Conservation (phyloP, 805 yeast species). For the Metschnikowia dekortorum region DNA sequence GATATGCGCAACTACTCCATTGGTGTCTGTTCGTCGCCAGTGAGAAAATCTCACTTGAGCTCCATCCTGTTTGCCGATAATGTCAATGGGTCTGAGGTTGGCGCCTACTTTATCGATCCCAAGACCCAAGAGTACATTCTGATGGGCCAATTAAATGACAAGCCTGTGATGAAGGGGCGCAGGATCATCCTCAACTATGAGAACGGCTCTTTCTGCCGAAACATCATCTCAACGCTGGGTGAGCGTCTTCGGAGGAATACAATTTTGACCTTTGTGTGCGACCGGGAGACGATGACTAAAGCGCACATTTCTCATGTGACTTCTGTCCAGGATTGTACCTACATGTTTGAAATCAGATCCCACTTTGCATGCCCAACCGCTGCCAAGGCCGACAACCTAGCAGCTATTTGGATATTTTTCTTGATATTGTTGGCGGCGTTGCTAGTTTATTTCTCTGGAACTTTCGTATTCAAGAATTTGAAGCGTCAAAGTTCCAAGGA, state of each 20-base stretch:
- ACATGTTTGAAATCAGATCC: constrained; percentile 79
- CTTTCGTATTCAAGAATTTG: constrained; percentile 25
- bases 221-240: constrained; percentile 38
- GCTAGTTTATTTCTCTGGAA: constrained; percentile 41
- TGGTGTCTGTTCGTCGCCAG: constrained; percentile 64
- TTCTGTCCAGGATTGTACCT: constrained; percentile 69
- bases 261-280: constrained; percentile 70
- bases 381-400: constrained; percentile 19
- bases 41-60: constrained; percentile 26
- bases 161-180: constrained; percentile 67
- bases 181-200: constrained; percentile 66
- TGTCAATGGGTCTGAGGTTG: constrained; percentile 43
- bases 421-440: constrained; percentile 42
- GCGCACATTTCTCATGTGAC: constrained; percentile 71
- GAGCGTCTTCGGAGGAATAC: constrained; percentile 55
- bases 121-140: constrained; percentile 41
- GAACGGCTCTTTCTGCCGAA: constrained; percentile 59
- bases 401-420: constrained; percentile 49
- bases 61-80: constrained; percentile 32
- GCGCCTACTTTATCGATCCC: constrained; percentile 52
- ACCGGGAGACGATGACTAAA: constrained; percentile 60
- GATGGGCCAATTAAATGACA: constrained; percentile 57
- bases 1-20: constrained; percentile 68
- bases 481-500: constrained; percentile 1
- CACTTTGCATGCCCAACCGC: constrained; percentile 81